Base-by-base conservation (phyloP, 2,329 filamentous ascomycete species). In the Amylocarpus encephaloides region DNA sequence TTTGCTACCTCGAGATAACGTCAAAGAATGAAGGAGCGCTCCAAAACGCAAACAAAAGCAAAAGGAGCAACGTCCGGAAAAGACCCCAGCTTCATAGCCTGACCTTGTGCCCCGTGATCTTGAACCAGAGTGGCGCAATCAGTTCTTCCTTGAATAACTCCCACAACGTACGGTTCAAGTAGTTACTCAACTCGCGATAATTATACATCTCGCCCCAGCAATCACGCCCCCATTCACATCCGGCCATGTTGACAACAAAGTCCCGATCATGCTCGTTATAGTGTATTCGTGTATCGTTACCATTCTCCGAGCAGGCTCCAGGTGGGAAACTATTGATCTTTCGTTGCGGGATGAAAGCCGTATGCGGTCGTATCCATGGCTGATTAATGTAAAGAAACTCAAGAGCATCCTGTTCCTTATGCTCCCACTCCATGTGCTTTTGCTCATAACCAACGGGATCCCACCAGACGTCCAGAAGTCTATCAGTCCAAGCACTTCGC, bases 141-240 rank as follows among this genome's bases (percentile, higher is more conserved):
- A 83, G 64, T 56, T 85, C 81, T 65, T 85, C 81, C 73, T 85
- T 85, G 70, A 85, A 85, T 22, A 72, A 72, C 72, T 94, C 86
- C 88, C 89, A 96, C 49, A 72, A 76, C 45, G 81, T 87, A 46
- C 89, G 81, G 73, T 96, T 96, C 55, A 96, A 78, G 69, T 83
- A 84, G 68, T 95, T 92, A 73, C 89, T 95, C 64, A 95, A 78
- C 68, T 95, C 84, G 46, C 91, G 86, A 72, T 90, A 98, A 67
- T 86, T 85, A 72, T 95, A 95, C 83, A 98, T 96, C 71, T 98
- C 93, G 34, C 85, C 85, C 92, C 92, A 97, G 68, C 93, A 98
- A 71, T 98, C 92, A 44, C 93, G 82, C 3, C 92, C 92, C 86
- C 88, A 97, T 68, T 95, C 86, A 67, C 93, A 98, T 3, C 93